Percentiles rank a stretch among this genome's conserved stretches.
Conservation (phyloP, 1,284 basidiomycete species). For the Ceratobasidium sp. region DNA sequence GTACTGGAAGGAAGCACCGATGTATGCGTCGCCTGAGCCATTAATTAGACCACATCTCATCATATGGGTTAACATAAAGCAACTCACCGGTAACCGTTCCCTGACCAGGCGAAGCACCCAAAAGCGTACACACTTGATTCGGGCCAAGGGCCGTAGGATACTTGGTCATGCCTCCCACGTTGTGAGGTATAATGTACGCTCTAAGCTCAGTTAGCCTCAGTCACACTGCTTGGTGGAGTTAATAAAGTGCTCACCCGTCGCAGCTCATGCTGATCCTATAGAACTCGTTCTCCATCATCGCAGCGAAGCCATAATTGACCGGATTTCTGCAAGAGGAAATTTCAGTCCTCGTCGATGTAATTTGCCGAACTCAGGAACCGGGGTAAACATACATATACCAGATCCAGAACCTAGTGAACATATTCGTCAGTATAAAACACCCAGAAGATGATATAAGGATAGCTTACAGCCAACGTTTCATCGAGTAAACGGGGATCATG, state of each 20-base stretch:
- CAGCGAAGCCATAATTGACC: conserved; percentile 84
- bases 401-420: conserved; percentile 77
- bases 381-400: conserved; percentile 49
- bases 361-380: background rate
- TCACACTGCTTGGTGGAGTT: conserved; percentile 71
- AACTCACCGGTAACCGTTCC: conserved; percentile 46
- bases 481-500: conserved; percentile 68
- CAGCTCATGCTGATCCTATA: conserved; percentile 67
- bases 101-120: conserved; percentile 50
- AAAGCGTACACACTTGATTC: conserved; percentile 53
- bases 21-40: conserved; percentile 51
- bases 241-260: conserved; percentile 41
- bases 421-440: background rate
- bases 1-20: conserved; percentile 52
- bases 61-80: background rate
- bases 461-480: conserved; percentile 82
- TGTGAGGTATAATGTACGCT: conserved; percentile 77
- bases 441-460: background rate
- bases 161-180: conserved; percentile 70
- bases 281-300: conserved; percentile 88
- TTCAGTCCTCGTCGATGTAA: background rate
- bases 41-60: conserved; percentile 61
- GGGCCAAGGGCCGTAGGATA: conserved; percentile 68
- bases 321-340: conserved; percentile 73
- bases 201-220: conserved; percentile 51